Evolutionary conservation across 2,329 filamentous ascomycete species (phyloP).

Genomic region (Zasmidium angulare): DNA sequence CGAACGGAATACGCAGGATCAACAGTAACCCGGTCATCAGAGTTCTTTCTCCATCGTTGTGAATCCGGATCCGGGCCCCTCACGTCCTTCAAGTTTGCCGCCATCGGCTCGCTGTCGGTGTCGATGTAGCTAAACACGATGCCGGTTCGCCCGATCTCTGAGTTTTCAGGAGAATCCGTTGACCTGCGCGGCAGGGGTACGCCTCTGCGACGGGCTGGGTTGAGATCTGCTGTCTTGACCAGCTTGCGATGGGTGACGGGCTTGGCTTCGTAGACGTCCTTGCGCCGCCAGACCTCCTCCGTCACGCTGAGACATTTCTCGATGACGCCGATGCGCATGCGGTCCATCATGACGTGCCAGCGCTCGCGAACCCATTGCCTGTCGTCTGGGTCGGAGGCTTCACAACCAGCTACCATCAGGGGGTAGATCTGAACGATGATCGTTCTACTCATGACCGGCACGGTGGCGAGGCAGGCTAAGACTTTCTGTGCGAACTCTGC

Average conservation of each 20-base stretch:
- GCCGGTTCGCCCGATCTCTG: conserved; percentile 32
- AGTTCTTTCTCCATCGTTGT: conserved; percentile 8
- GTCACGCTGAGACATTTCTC: conserved; percentile 65
- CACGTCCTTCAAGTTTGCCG: conserved; percentile 3
- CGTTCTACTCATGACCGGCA: conserved; percentile 61
- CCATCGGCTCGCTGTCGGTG: conserved; percentile 13
- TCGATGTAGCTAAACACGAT: conserved; percentile 34
- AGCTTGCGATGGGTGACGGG: conserved; percentile 32
- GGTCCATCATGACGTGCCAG: conserved; percentile 60
- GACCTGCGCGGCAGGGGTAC: conserved; percentile 20
- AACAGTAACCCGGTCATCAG: conserved; percentile 15
- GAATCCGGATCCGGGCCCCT: conserved; percentile 1
- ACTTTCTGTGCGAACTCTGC: conserved; percentile 62
- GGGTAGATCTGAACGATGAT: conserved; percentile 71
- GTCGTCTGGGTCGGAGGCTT: conserved; percentile 60
- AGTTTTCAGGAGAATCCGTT: conserved; percentile 15
- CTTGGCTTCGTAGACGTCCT: conserved; percentile 53
- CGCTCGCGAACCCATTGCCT: conserved; percentile 63
- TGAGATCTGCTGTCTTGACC: conserved; percentile 39
- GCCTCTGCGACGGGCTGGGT: conserved; percentile 27
- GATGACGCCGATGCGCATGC: conserved; percentile 67
- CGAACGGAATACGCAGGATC: conserved; percentile 61
- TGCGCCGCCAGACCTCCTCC: conserved; percentile 65
- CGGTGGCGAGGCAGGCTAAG: conserved; percentile 61
- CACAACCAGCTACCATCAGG: conserved; percentile 66